Conservation (phyloP, 352 stramenopile genomes). For the Pythium phragmitis region DNA sequence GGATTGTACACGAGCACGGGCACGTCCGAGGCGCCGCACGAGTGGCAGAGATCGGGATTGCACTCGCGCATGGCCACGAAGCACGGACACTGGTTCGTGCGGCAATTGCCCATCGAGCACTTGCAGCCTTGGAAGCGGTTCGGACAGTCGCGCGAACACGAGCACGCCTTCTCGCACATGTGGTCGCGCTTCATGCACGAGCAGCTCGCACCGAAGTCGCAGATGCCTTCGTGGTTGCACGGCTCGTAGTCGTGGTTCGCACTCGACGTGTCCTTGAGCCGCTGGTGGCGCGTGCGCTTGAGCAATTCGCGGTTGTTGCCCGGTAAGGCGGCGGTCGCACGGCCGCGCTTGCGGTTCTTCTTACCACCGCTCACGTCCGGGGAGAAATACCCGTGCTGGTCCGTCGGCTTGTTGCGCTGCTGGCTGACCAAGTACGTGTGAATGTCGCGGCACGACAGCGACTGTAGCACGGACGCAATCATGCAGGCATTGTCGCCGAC, state of each 20-base stretch:
- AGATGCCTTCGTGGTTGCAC: slow-evolving; percentile 74
- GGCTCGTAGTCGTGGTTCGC: slow-evolving; percentile 76
- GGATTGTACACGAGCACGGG: slow-evolving; percentile 34
- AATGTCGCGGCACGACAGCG: slow-evolving; percentile 60
- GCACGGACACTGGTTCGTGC: slow-evolving; percentile 47
- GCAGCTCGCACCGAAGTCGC: slow-evolving; percentile 45
- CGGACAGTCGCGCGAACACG: slow-evolving; percentile 71
- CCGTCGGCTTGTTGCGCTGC: slow-evolving; percentile 26
- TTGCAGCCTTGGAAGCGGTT: slow-evolving; percentile 67
- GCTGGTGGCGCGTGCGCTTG: slow-evolving; percentile 64
- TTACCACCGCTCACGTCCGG: slow-evolving; percentile 37
- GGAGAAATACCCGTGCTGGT: slow-evolving; percentile 35
- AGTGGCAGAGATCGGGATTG: slow-evolving; percentile 50
- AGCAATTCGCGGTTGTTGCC: slow-evolving; percentile 58
- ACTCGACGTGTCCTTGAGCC: slow-evolving; percentile 51
- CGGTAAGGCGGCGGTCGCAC: slow-evolving; percentile 22
- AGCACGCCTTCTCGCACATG: slow-evolving; percentile 81
- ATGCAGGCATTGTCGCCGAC: slow-evolving; percentile 70
- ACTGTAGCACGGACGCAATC: slow-evolving; percentile 56
- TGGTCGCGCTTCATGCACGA: slow-evolving; percentile 80
- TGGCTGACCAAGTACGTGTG: slow-evolving; percentile 48
- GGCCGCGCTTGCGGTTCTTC: slow-evolving; percentile 48
- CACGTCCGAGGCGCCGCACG: slow-evolving; percentile 44
- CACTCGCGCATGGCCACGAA: slow-evolving; percentile 57
- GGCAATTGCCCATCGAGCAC: slow-evolving; percentile 41